Base-by-base conservation (phyloP, 208 protist species). In the Jaenimonas drosophilae region DNA sequence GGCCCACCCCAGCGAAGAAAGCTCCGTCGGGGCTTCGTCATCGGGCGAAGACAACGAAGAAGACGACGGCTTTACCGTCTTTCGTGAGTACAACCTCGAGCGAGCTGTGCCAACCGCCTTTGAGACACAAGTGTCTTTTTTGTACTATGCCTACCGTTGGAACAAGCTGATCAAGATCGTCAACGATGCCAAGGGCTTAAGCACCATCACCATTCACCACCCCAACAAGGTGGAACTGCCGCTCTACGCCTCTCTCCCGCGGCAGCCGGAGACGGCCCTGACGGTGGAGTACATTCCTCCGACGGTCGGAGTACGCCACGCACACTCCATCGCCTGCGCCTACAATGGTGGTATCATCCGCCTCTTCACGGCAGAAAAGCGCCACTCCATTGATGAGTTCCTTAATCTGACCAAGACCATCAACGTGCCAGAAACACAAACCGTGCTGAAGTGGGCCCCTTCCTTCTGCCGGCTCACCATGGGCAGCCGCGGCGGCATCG, bases 221-320 rank as follows among this genome's bases (percentile, higher is more conserved):
- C 19, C 58, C 12, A 51, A 64, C 31, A 52, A 72, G 0, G 39
- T 43, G 16, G 46, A 58, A 23, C 24, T 70, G 27, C 39, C 51
- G 1, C 24, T 64, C 14, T 63, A 62, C 37, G 67, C 48, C 6
- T 25, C 31, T 7, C 26, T 75, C 19, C 61, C 54, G 12, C 39
- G 45, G 27, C 37, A 55, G 9, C 26, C 12, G 19, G 52, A 64
- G 42, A 4, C 16, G 14, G 27, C 68, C 9, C 37, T 65, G 33
- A 53, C 53, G 19, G 76, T 59, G 61, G 69, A 76, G 26, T 63
- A 54, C 27, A 61, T 82, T 49, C 68, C 74, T 2, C 21, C 24
- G 3, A 59, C 52, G 14, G 43, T 30, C 12, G 51, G 55, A 2
- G 40, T 58, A 2, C 27, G 23, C 23, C 49, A 40, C 52, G 54